Evolutionary conservation across 1,284 basidiomycete species (phyloP).

Genomic region (Rugosomyces carneus): DNA sequence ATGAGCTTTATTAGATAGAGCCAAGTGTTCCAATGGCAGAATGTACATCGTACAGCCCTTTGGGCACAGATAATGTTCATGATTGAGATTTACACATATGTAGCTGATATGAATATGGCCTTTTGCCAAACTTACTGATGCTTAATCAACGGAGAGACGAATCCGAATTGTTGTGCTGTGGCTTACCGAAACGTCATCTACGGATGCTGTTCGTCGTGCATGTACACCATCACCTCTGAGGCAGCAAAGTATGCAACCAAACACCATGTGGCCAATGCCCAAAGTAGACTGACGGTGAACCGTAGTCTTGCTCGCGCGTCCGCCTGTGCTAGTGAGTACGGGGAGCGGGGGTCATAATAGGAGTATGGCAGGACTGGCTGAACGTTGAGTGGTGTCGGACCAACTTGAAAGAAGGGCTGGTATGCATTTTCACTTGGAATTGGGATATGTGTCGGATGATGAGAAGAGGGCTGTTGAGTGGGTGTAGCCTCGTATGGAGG

Average conservation of each 20-base stretch:
- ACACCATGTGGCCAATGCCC: slow-evolving; percentile 35
- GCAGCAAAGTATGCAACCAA: slow-evolving; percentile 22
- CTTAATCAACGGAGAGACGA: no score
- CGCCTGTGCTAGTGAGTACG: slow-evolving; percentile 37
- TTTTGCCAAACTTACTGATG: no score
- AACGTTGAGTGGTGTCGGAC: slow-evolving; percentile 39
- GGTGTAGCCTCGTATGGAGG: slow-evolving; percentile 7
- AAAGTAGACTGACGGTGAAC: slow-evolving; percentile 37
- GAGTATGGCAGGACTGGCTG: slow-evolving; percentile 31
- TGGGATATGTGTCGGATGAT: no score
- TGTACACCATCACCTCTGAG: slow-evolving; percentile 16
- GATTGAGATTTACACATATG: no score
- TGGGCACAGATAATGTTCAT: no score
- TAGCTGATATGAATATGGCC: no score
- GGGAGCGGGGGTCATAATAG: slow-evolving; percentile 44
- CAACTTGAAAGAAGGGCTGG: slow-evolving; percentile 13
- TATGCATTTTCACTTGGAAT: no score
- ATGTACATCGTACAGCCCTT: no score
- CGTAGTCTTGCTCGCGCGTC: slow-evolving; percentile 38
- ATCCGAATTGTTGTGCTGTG: no score
- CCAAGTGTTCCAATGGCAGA: no score
- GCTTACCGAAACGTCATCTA: background rate
- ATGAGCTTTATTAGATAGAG: no score
- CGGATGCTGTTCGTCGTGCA: background rate
- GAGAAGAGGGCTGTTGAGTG: background rate